Conservation (phyloP, 352 stramenopile species). For the Phytophthora nicotianae region DNA sequence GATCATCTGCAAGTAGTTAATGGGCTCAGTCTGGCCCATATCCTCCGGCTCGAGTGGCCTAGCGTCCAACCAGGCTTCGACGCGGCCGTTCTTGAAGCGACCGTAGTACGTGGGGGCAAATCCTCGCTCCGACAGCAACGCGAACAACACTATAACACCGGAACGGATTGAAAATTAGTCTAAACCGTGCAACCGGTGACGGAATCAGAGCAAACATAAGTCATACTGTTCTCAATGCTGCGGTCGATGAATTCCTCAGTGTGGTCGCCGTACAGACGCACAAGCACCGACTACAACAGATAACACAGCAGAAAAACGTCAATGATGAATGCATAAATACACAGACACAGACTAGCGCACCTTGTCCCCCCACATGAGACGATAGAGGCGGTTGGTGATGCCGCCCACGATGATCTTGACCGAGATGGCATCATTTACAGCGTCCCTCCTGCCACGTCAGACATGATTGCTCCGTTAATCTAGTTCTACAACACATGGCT, state of each 20-base stretch:
- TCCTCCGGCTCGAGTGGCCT: conserved; percentile 85
- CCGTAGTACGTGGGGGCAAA: conserved; percentile 92
- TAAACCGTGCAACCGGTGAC: neutral
- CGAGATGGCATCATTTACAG: conserved; percentile 61
- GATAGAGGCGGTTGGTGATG: conserved; percentile 94
- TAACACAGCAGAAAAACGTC: neutral
- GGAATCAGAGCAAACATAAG: neutral
- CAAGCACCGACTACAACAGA: conserved; percentile 70
- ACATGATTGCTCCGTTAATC: conserved; percentile 4
- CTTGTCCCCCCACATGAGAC: conserved; percentile 71
- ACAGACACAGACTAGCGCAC: conserved; percentile 12
- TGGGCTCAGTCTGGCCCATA: conserved; percentile 77
- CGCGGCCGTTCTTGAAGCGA: conserved; percentile 91
- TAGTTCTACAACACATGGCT: neutral
- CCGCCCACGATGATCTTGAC: conserved; percentile 90
- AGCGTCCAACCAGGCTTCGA: conserved; percentile 91
- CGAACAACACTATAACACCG: conserved; percentile 72
- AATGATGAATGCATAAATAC: neutral
- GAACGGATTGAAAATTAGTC: conserved; percentile 13
- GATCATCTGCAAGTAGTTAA: conserved; percentile 89
- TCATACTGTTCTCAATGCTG: conserved; percentile 90
- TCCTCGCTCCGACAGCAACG: conserved; percentile 76
- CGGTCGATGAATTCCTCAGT: conserved; percentile 94
- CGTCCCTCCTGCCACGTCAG: conserved; percentile 46
- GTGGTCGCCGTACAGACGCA: conserved; percentile 93